These are phyloP conservation scores for Cercospora sojina DNA, from an alignment of 2,329 filamentous ascomycete species.

Conservation along the genomic window DNA sequence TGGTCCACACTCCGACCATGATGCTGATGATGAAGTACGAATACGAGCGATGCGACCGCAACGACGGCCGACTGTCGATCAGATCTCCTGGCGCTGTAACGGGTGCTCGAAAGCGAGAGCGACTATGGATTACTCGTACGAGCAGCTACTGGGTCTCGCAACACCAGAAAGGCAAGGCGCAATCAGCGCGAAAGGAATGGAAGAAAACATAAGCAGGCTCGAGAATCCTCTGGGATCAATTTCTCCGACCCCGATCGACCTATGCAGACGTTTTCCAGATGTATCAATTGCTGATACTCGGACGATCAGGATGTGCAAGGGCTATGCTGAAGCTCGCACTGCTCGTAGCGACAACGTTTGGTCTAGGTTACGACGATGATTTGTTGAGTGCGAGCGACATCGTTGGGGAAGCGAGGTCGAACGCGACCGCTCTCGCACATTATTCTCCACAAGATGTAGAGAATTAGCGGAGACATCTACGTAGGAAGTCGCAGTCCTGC, in stretches of 20 bases:
- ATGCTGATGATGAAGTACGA: not conserved
- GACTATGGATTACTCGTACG: constrained; percentile 56
- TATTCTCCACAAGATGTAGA: not conserved
- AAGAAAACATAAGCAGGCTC: constrained; percentile 49
- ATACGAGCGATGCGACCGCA: constrained; percentile 45
- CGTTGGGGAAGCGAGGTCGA: not conserved
- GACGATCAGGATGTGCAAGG: not conserved
- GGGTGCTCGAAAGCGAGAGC: constrained; percentile 53
- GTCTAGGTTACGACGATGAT: not conserved
- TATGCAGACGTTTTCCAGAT: not conserved
- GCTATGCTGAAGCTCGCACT: not conserved
- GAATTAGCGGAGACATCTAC: not conserved
- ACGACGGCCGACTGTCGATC: constrained; percentile 42
- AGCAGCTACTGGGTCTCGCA: constrained; percentile 51
- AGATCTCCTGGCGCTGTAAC: constrained; percentile 34
- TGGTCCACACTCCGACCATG: not conserved
- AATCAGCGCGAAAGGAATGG: not conserved
- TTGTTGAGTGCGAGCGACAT: not conserved
- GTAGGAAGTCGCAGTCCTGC: not conserved
- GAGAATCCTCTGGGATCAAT: constrained; percentile 49
- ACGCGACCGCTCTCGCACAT: not conserved
- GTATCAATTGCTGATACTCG: not conserved
- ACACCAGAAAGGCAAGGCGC: constrained; percentile 47
- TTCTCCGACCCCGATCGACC: constrained; percentile 27
- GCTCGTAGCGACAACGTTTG: not conserved